Evolutionary conservation across 345 rosid genomes (phyloP).

Genomic region (Psidium guajava): DNA sequence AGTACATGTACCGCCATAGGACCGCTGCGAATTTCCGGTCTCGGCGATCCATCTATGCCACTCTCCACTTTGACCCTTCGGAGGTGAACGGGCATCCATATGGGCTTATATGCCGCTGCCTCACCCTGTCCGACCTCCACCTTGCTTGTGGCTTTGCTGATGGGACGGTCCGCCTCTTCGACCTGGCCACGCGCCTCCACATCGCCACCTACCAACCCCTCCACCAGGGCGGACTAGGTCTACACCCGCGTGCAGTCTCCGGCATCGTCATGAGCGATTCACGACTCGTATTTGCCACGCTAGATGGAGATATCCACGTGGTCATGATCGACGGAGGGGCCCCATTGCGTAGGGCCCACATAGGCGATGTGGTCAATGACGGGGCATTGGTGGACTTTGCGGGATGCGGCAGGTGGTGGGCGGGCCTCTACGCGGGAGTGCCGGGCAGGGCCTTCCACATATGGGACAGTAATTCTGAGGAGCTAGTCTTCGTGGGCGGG

Average conservation of each 20-base stretch:
- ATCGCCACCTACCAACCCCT: slow-evolving; percentile 49
- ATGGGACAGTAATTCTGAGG: slow-evolving; percentile 55
- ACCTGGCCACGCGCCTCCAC: slow-evolving; percentile 43
- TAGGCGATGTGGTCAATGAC: slow-evolving; percentile 46
- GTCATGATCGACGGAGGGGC: slow-evolving; percentile 21
- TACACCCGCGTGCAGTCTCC: slow-evolving; percentile 62
- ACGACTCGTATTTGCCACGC: slow-evolving; percentile 51
- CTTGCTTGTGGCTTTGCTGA: slow-evolving; percentile 87
- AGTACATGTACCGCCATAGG: slow-evolving; percentile 53
- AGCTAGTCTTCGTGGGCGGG: slow-evolving; percentile 39
- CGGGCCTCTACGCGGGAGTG: slow-evolving; percentile 76
- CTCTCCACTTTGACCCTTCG: slow-evolving; percentile 48
- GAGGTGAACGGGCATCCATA: slow-evolving; percentile 38
- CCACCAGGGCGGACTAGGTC: slow-evolving; percentile 51
- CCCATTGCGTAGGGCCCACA: slow-evolving; percentile 36
- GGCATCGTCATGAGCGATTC: slow-evolving; percentile 42
- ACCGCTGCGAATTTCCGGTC: slow-evolving; percentile 52
- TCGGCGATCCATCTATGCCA: slow-evolving; percentile 19
- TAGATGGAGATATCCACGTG: slow-evolving; percentile 77
- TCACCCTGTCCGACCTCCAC: slow-evolving; percentile 58
- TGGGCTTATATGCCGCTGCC: slow-evolving; percentile 66
- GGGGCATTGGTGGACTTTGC: slow-evolving; percentile 79
- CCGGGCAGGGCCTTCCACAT: slow-evolving; percentile 70
- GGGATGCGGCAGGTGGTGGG: slow-evolving; percentile 76
- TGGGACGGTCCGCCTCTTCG: slow-evolving; percentile 72